phyloP scores from a whole-genome alignment of 2,329 filamentous ascomycete species.

The Colletotrichum chrysophilum region DNA sequence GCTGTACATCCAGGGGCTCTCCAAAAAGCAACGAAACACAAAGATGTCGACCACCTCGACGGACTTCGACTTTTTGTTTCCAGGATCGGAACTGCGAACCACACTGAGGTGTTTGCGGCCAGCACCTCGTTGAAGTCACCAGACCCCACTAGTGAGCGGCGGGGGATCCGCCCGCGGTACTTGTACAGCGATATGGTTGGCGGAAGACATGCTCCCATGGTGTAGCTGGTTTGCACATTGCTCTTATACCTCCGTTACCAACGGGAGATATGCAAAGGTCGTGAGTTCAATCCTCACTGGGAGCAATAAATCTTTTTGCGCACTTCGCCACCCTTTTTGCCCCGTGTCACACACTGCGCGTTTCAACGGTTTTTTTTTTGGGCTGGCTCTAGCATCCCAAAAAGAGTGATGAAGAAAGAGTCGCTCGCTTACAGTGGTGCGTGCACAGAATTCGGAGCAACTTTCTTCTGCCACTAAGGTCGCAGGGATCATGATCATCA shows the following conservation, averaged over 20 bases:
- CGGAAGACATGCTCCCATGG: conserved; percentile 27
- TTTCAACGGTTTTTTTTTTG: background rate
- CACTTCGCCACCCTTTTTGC: background rate
- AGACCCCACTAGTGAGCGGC: background rate
- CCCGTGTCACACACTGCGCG: background rate
- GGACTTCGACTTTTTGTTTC: background rate
- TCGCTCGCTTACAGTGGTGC: background rate
- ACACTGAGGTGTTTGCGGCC: background rate
- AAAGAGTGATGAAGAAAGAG: background rate
- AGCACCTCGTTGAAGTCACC: background rate
- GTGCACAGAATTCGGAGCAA: background rate
- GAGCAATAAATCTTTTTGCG: conserved; percentile 14
- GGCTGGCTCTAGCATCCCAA: background rate
- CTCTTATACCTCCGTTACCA: conserved; percentile 32
- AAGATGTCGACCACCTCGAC: background rate
- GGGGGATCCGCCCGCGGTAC: background rate
- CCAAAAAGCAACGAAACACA: background rate
- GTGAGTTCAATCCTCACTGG: conserved; percentile 36
- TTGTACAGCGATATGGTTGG: background rate
- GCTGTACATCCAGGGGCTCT: background rate
- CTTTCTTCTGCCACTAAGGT: conserved; percentile 21
- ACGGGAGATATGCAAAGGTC: conserved; percentile 33
- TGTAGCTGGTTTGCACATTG: conserved; percentile 38
- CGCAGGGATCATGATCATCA: background rate
- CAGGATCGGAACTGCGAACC: background rate